Conservation (phyloP, 352 stramenopile genomes). For the Phytophthora agathidicida region DNA sequence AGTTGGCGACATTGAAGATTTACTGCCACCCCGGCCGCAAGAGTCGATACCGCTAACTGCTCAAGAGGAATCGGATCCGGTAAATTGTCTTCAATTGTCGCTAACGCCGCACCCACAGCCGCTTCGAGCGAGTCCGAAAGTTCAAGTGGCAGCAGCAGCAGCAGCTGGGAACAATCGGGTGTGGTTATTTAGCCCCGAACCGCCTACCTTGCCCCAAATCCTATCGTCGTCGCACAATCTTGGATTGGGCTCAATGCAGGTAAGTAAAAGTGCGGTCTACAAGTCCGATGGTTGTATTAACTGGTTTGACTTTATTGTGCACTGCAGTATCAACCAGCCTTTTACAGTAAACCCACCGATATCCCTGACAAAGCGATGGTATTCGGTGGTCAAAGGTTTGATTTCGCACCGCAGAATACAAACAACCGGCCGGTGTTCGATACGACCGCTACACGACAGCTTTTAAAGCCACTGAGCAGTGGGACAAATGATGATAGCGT, state of each 20-base stretch:
- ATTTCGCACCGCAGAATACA: slow-evolving; percentile 49
- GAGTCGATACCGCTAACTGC: slow-evolving; percentile 16
- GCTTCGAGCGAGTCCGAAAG: slow-evolving; percentile 11
- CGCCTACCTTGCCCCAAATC: slow-evolving; percentile 53
- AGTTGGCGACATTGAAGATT: slow-evolving; percentile 64
- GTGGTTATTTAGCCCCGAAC: slow-evolving; percentile 52
- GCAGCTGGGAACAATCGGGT: slow-evolving; percentile 35
- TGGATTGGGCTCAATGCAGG: slow-evolving; percentile 44
- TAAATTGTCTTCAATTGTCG: slow-evolving; percentile 46
- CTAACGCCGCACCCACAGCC: slow-evolving; percentile 54
- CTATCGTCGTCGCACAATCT: slow-evolving; percentile 46
- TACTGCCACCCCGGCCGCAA: slow-evolving; percentile 57
- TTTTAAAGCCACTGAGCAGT: slow-evolving; percentile 11
- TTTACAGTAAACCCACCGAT: slow-evolving; percentile 61
- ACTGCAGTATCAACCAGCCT: slow-evolving; percentile 55
- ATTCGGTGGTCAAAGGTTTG: slow-evolving; percentile 77
- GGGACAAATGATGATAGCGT: background rate
- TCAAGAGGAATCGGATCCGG: slow-evolving; percentile 58
- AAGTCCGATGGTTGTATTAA: background rate
- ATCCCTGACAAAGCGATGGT: slow-evolving; percentile 76
- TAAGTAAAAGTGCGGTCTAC: too few species aligned
- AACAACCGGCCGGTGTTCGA: slow-evolving; percentile 53
- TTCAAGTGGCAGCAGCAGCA: slow-evolving; percentile 5
- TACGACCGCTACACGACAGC: slow-evolving; percentile 28
- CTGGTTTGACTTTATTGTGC: background rate